A percentile compares a stretch with the other conserved stretches of the same genome.
Conservation (phyloP, 164 flowering plant genomes). For the Litsea cubeba region DNA sequence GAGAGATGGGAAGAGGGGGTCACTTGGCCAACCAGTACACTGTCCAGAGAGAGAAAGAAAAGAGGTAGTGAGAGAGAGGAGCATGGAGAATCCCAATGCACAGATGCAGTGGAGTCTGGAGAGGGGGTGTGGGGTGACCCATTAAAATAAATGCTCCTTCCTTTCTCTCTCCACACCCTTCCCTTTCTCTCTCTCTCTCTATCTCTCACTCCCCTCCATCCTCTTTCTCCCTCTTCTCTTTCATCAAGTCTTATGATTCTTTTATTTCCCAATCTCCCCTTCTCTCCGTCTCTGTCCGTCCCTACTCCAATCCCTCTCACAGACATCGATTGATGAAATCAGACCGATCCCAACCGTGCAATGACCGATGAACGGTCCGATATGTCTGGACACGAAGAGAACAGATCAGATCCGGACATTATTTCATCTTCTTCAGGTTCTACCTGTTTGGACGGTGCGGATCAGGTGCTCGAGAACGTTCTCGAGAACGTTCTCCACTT, state of each 20-base stretch:
- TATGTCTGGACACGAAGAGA: slow-evolving; percentile 54
- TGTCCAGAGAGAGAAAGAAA: not conserved
- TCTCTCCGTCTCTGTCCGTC: slow-evolving; percentile 11
- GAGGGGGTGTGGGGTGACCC: not conserved
- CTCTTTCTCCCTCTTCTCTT: not conserved
- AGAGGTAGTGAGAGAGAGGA: not conserved
- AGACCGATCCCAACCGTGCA: not conserved
- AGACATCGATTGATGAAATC: not conserved
- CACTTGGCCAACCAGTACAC: not conserved
- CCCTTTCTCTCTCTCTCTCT: not conserved
- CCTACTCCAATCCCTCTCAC: not conserved
- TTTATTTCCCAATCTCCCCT: slow-evolving; percentile 3
- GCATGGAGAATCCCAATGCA: slow-evolving; percentile 38
- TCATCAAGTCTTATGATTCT: not conserved
- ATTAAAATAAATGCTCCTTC: slow-evolving; percentile 1
- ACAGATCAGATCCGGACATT: slow-evolving; percentile 26
- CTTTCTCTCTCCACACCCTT: not conserved
- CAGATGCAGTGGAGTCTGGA: not conserved
- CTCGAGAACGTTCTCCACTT: slow-evolving; percentile 75
- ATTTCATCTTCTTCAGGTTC: slow-evolving; percentile 18
- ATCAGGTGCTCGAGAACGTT: slow-evolving; percentile 77
- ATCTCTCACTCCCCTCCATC: not conserved
- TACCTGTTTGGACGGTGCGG: slow-evolving; percentile 12
- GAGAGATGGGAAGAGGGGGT: slow-evolving; percentile 16
- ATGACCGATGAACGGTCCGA: slow-evolving; percentile 29